Evolutionary conservation across 352 stramenopile species (phyloP).

Genomic region (Globisporangium emineosum): DNA sequence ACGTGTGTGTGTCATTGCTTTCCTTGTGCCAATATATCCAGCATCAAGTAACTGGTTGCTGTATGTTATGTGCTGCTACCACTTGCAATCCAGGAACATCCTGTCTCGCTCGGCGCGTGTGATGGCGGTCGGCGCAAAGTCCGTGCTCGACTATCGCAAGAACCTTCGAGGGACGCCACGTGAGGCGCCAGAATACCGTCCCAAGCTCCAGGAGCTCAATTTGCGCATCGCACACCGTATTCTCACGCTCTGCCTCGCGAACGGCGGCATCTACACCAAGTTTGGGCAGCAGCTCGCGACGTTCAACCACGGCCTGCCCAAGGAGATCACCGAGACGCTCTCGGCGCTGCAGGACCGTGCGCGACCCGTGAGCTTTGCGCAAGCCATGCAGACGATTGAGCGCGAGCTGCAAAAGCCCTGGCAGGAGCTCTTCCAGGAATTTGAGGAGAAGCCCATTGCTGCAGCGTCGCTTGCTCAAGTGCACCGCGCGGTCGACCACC

Average conservation of each 20-base stretch:
- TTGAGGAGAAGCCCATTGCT: slow-evolving; percentile 92
- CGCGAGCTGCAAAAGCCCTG: slow-evolving; percentile 58
- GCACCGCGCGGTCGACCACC: slow-evolving; percentile 87
- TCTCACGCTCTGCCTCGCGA: slow-evolving; percentile 88
- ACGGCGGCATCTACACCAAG: slow-evolving; percentile 97
- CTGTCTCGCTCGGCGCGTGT: slow-evolving; percentile 64
- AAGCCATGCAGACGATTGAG: slow-evolving; percentile 49
- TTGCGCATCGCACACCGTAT: slow-evolving; percentile 85
- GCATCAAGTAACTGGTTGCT: neutral
- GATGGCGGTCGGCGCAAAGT: slow-evolving; percentile 36
- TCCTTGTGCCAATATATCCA: neutral
- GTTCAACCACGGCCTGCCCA: slow-evolving; percentile 94
- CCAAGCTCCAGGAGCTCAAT: slow-evolving; percentile 60
- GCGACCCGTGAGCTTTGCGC: slow-evolving; percentile 61
- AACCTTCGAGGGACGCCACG: slow-evolving; percentile 45
- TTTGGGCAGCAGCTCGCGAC: slow-evolving; percentile 96
- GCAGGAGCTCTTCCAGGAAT: slow-evolving; percentile 87
- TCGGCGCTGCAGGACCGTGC: slow-evolving; percentile 91
- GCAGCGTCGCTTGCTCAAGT: slow-evolving; percentile 96
- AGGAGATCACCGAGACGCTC: slow-evolving; percentile 92
- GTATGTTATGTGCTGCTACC: neutral
- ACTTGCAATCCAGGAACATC: slow-evolving; percentile 39
- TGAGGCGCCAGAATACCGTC: slow-evolving; percentile 53
- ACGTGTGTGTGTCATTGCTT: slow-evolving; percentile 5
- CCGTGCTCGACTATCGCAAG: slow-evolving; percentile 50